Conservation (phyloP, 192 early-diverging fungal genomes). For the Linnemannia exigua region DNA sequence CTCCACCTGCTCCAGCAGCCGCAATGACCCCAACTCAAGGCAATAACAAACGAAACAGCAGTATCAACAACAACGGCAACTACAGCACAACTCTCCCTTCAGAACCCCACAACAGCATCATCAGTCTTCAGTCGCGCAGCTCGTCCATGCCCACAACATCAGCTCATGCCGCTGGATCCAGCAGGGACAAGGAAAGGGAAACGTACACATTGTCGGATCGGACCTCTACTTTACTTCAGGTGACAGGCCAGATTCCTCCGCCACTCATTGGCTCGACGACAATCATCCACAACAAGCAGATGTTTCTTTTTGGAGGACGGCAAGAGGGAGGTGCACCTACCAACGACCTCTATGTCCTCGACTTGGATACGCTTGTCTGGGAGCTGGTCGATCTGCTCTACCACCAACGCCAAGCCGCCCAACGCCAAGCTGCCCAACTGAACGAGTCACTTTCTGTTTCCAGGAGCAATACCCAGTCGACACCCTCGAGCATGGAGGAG, state of each 20-base stretch:
- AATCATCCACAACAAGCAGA: constrained; percentile 66
- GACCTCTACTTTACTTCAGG: constrained; percentile 57
- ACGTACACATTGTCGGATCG: constrained; percentile 62
- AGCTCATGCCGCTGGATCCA: background rate
- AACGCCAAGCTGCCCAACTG: background rate
- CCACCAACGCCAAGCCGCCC: background rate
- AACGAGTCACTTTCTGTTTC: background rate
- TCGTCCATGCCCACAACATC: constrained; percentile 16
- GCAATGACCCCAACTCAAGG: background rate
- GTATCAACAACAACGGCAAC: background rate
- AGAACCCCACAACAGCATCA: background rate
- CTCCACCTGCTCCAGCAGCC: constrained; percentile 13
- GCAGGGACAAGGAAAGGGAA: constrained; percentile 20
- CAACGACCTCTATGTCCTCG: constrained; percentile 75
- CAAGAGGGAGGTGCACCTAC: constrained; percentile 71
- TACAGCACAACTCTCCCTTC: background rate
- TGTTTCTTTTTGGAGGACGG: constrained; percentile 81
- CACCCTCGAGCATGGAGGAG: background rate
- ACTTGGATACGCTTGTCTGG: constrained; percentile 73
- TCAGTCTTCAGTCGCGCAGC: constrained; percentile 13
- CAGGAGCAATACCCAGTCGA: background rate
- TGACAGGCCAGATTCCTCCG: constrained; percentile 77
- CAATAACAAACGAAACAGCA: background rate
- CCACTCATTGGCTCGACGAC: constrained; percentile 76
- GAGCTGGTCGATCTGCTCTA: constrained; percentile 52